Evolutionary conservation across 1,139 yeast genomes (phyloP).

Genomic region (Casaregolazyma suthepensis): DNA sequence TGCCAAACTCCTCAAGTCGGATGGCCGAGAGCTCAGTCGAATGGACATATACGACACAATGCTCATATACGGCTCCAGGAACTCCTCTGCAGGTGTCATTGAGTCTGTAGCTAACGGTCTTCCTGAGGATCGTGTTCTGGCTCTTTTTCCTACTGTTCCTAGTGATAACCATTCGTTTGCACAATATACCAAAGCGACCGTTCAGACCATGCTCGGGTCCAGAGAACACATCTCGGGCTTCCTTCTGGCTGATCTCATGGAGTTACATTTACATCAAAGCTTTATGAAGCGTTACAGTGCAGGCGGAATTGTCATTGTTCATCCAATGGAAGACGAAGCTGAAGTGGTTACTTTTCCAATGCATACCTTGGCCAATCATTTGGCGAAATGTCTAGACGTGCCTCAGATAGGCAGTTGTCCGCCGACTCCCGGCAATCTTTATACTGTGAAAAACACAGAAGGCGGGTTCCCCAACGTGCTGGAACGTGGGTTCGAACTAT

Average conservation of each 20-base stretch:
- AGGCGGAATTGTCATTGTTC: slow-evolving; percentile 22
- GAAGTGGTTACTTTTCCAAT: slow-evolving; percentile 22
- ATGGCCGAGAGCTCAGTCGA: background rate
- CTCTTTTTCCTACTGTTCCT: slow-evolving; percentile 15
- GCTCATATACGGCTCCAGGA: slow-evolving; percentile 14
- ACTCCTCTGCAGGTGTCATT: slow-evolving; percentile 11
- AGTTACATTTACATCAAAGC: slow-evolving; percentile 25
- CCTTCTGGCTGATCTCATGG: slow-evolving; percentile 19
- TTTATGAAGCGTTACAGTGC: slow-evolving; percentile 21
- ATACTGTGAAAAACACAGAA: slow-evolving; percentile 2
- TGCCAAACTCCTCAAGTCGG: background rate
- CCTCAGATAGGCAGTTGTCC: slow-evolving; percentile 18
- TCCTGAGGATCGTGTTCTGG: slow-evolving; percentile 10
- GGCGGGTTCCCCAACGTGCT: background rate
- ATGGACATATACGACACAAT: slow-evolving; percentile 14
- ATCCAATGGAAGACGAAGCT: slow-evolving; percentile 20
- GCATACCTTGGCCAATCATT: slow-evolving; percentile 19
- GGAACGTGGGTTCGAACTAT: slow-evolving; percentile 9
- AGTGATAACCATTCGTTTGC: slow-evolving; percentile 21
- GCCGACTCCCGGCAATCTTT: slow-evolving; percentile 15
- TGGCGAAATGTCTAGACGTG: slow-evolving; percentile 22
- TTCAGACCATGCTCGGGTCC: slow-evolving; percentile 14
- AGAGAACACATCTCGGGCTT: slow-evolving; percentile 7
- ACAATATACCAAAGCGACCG: slow-evolving; percentile 18
- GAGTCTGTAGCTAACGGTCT: slow-evolving; percentile 15